Evolutionary conservation across 2,329 filamentous ascomycete genomes (phyloP).

Genomic region (Pseudogymnoascus sp.): DNA sequence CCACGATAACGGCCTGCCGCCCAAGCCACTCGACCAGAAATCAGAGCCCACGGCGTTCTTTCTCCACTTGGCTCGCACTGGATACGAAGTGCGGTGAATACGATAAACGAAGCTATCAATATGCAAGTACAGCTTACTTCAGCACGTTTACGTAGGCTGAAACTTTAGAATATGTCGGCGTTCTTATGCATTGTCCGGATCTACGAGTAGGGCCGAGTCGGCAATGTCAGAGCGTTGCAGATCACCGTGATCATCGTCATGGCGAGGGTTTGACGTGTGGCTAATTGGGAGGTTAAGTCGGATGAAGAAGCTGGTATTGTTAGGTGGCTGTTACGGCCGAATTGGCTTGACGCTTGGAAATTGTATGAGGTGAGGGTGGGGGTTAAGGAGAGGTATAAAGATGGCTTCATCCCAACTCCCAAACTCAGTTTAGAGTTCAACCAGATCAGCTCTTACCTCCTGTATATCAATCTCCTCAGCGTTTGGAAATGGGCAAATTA

Average conservation of each 20-base stretch:
- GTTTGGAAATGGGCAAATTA: neutral
- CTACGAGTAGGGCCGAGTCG: conserved; percentile 4
- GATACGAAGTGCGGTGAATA: neutral
- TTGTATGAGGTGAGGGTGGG: no score
- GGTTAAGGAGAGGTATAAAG: neutral
- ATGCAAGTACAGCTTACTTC: neutral
- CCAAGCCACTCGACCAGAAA: neutral
- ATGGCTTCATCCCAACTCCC: neutral
- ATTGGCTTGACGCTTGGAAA: neutral
- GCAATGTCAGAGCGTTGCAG: neutral
- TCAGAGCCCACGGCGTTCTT: neutral
- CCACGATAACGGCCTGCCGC: neutral
- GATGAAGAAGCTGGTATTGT: neutral
- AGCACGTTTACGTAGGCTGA: neutral
- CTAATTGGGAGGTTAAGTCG: neutral
- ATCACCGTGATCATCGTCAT: neutral
- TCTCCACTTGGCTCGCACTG: neutral
- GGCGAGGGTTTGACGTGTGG: neutral
- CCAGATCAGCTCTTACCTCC: neutral
- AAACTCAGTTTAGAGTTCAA: neutral
- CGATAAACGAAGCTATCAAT: neutral
- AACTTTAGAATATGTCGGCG: neutral
- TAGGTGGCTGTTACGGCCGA: neutral
- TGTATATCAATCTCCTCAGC: neutral
- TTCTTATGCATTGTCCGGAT: neutral